Evolutionary conservation across 495 filamentous ascomycete species (phyloP), one percentile per base, ranked within the genome.

Genomic region (Xanthoparmelia taractica): DNA sequence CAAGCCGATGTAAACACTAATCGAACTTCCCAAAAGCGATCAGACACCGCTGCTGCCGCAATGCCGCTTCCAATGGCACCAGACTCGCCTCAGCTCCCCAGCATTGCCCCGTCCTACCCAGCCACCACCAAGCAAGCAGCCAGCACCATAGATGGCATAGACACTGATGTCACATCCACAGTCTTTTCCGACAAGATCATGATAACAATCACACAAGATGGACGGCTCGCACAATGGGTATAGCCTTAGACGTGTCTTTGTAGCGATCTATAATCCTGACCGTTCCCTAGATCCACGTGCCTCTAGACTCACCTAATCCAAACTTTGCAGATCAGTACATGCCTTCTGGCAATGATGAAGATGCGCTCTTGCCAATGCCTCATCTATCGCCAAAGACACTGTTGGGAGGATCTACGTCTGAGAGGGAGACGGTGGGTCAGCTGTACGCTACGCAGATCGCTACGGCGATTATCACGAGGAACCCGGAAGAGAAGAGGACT

Each of bases 111-210:
- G 27, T 37, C 33, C 31, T 98, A 89, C 71, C 94, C 94, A n/a
- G 90, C 89, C 33, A 68, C 75, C 8, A 88, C 86, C 2, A 92
- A 87, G 68, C 81, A 83, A 62, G 81, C 81, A 25, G 79, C 83
- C 15, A 85, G 87, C 27, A 65, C 77, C 36, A 80, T 96, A 43
- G 77, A 85, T 66, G 86, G 85, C 13, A 74, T 87, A 47, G 73
- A 79, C 20, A 98, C 94, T 6, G 85, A 90, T 67, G 85, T 89
- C 54, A 85, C 82, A 57, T 79, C 77, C 10, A 75, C 89, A 41
- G 82, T 77, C 67, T 97, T 97, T 77, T 84, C 87, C 15, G 94
- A 98, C 79, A 96, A 90, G 73, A 95, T 98, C 72, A 77, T 98
- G 70, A 75, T 98, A 50, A 96, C 91, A 0, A 82, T 98, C 63